phyloP scores from a whole-genome alignment of 2,329 filamentous ascomycete species.

The Colletotrichum sp. region DNA sequence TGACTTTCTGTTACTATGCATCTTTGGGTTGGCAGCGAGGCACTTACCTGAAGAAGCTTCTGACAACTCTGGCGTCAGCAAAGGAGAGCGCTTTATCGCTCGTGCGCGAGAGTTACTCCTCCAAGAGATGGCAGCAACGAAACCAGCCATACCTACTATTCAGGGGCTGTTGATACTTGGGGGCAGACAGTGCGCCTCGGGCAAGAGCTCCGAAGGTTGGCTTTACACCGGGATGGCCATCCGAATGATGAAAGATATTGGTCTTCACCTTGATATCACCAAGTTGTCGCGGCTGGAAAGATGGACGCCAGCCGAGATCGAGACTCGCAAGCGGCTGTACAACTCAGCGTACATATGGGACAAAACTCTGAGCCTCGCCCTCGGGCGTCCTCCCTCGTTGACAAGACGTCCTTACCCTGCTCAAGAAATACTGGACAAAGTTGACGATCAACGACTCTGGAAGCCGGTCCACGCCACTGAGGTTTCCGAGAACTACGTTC shows the following conservation, averaged over 20 bases:
- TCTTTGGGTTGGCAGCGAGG: constrained; percentile 23
- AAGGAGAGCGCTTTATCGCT: not conserved
- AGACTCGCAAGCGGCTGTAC: constrained; percentile 24
- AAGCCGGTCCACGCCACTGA: constrained; percentile 14
- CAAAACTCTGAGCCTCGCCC: constrained; percentile 25
- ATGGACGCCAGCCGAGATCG: constrained; percentile 25
- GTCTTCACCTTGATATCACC: constrained; percentile 24
- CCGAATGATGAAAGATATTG: constrained; percentile 26
- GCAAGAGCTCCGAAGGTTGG: constrained; percentile 25
- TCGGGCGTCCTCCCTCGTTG: constrained; percentile 19
- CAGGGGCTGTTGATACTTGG: constrained; percentile 24
- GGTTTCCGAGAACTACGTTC: not conserved
- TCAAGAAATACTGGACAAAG: constrained; percentile 21
- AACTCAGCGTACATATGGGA: constrained; percentile 27
- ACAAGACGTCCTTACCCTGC: constrained; percentile 9
- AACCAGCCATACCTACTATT: constrained; percentile 18
- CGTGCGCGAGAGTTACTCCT: constrained; percentile 1
- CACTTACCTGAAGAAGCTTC: constrained; percentile 9
- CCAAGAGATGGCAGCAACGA: constrained; percentile 5
- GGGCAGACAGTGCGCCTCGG: constrained; percentile 23
- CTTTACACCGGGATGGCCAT: constrained; percentile 26
- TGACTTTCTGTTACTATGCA: constrained; percentile 24
- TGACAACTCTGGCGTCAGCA: not conserved
- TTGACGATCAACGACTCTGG: constrained; percentile 20
- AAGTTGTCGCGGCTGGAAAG: constrained; percentile 15